phyloP scores from a whole-genome alignment of 768 basidiomycete genomes.

The Lactarius sanguifluus region DNA sequence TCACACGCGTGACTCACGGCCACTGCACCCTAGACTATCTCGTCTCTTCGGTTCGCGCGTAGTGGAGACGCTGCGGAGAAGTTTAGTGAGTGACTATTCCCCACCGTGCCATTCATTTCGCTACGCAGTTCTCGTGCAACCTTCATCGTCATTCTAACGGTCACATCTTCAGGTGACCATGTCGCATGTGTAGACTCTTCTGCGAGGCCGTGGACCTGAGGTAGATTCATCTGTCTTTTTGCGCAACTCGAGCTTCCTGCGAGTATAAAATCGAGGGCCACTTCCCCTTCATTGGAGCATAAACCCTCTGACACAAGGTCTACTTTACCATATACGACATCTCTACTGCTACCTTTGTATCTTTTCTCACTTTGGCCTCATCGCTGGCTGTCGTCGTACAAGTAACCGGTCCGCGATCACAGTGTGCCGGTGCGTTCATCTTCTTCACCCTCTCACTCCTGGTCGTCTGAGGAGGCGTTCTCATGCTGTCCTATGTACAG shows the following conservation, averaged over 20 bases:
- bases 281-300: neutral
- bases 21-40: too few species aligned
- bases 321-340: conserved; percentile 1
- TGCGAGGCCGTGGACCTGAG: neutral
- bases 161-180: too few species aligned
- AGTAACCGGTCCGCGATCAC: conserved; percentile 5
- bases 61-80: too few species aligned
- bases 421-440: conserved; percentile 6
- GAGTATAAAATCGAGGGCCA: neutral
- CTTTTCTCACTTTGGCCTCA: conserved; percentile 10
- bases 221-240: neutral
- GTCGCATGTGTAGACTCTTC: too few species aligned
- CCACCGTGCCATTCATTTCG: too few species aligned
- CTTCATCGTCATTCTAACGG: too few species aligned
- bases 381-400: conserved; percentile 4
- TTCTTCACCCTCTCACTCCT: neutral
- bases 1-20: too few species aligned
- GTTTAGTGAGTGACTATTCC: too few species aligned
- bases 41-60: too few species aligned
- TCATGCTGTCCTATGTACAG: neutral
- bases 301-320: neutral
- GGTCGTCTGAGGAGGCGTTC: neutral
- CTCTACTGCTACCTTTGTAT: conserved; percentile 1
- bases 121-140: too few species aligned
- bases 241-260: neutral